Evolutionary conservation across 2,329 filamentous ascomycete species (phyloP).

Genomic region (Aureobasidium lini): DNA sequence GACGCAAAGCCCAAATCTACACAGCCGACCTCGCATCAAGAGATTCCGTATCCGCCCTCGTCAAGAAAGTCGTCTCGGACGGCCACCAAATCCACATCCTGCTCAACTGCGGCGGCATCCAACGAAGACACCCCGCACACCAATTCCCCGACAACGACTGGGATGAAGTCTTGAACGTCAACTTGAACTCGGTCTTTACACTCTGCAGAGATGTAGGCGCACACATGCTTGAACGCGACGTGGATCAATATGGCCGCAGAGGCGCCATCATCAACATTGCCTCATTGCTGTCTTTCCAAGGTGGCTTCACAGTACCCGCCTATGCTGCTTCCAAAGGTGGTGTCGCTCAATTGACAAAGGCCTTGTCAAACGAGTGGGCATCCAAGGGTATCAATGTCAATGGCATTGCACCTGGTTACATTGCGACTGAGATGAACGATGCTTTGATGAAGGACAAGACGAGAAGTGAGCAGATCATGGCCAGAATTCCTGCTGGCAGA

Average conservation of each 20-base stretch:
- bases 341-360: slow-evolving; percentile 77
- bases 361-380: slow-evolving; percentile 80
- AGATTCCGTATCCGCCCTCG: slow-evolving; percentile 53
- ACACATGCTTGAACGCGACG: slow-evolving; percentile 60
- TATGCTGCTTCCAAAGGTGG: slow-evolving; percentile 84
- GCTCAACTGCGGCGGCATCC: slow-evolving; percentile 81
- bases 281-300: slow-evolving; percentile 74
- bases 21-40: slow-evolving; percentile 59
- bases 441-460: slow-evolving; percentile 67
- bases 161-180: slow-evolving; percentile 77
- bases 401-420: slow-evolving; percentile 82
- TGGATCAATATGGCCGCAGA: slow-evolving; percentile 45
- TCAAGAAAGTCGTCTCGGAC: slow-evolving; percentile 54
- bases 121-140: slow-evolving; percentile 67
- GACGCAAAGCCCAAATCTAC: slow-evolving; percentile 61
- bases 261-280: slow-evolving; percentile 80
- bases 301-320: slow-evolving; percentile 79
- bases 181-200: slow-evolving; percentile 74
- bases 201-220: slow-evolving; percentile 69
- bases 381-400: slow-evolving; percentile 75
- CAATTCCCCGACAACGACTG: slow-evolving; percentile 71
- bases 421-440: slow-evolving; percentile 89
- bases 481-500: slow-evolving; percentile 72
- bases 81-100: slow-evolving; percentile 64
- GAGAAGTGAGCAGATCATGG: slow-evolving; percentile 65